Percentiles rank a stretch among this genome's conserved stretches.
Conservation (phyloP, 164 flowering plant species). For the Vitis riparia region DNA sequence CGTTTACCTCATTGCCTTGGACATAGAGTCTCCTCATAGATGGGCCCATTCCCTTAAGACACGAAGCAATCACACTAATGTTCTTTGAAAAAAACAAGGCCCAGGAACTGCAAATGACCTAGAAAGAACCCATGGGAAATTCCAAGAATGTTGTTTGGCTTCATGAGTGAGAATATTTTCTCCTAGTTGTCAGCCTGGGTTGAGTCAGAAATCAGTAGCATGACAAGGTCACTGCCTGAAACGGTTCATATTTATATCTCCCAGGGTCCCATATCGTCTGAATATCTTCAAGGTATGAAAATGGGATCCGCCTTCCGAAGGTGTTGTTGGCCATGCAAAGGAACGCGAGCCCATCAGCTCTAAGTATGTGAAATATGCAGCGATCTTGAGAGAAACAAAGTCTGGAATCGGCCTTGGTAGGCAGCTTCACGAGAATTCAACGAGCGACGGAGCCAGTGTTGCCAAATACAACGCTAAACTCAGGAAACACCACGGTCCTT, state of each 20-base stretch:
- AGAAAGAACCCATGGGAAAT: slow-evolving; percentile 97
- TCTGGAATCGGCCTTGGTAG: slow-evolving; percentile 63
- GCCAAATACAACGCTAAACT: slow-evolving; percentile 91
- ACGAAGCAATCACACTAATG: slow-evolving; percentile 90
- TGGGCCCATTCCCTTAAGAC: slow-evolving; percentile 99
- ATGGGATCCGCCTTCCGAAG: slow-evolving; percentile 93
- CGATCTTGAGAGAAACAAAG: slow-evolving; percentile 96
- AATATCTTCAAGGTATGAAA: slow-evolving; percentile 91
- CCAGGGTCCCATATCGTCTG: slow-evolving; percentile 87
- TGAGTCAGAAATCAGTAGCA: slow-evolving; percentile 91
- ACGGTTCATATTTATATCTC: slow-evolving; percentile 83
- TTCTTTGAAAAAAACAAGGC: slow-evolving; percentile 87
- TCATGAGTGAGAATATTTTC: slow-evolving; percentile 91
- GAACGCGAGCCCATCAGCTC: slow-evolving; percentile 75
- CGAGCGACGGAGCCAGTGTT: slow-evolving; percentile 82
- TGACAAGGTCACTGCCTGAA: slow-evolving; percentile 83
- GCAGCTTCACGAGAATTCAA: slow-evolving; percentile 80
- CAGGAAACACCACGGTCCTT: slow-evolving; percentile 80
- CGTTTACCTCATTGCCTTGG: slow-evolving; percentile 89
- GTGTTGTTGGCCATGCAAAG: slow-evolving; percentile 97
- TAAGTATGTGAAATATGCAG: slow-evolving; percentile 82
- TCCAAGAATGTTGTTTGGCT: slow-evolving; percentile 95
- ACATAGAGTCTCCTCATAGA: slow-evolving; percentile 94
- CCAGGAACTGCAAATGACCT: slow-evolving; percentile 88
- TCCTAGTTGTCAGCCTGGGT: slow-evolving; percentile 99